Evolutionary conservation across 140 eudicot genomes (phyloP).

Genomic region (Oenanthe javanica): DNA sequence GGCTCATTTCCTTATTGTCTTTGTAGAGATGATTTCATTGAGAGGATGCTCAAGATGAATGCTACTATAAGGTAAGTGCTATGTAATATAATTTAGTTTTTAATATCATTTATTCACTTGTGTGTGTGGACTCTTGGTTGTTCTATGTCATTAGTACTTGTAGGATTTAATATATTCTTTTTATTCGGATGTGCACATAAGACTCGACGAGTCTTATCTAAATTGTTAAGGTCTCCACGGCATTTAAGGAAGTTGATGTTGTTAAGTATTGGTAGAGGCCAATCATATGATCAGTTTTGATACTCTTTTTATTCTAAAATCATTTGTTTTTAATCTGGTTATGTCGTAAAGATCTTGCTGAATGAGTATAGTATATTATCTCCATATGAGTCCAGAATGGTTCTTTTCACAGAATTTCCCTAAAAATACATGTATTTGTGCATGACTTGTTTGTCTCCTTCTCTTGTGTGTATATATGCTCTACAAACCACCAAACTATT

Average conservation of each 20-base stretch:
- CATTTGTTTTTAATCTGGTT: not conserved
- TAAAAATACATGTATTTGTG: too few relatives aligned
- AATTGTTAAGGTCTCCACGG: not conserved
- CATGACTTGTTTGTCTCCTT: not conserved
- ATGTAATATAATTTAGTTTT: not conserved
- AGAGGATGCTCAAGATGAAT: conserved; percentile 64
- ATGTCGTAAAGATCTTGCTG: not conserved
- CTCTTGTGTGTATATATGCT: not conserved
- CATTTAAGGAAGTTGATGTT: not conserved
- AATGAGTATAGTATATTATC: not conserved
- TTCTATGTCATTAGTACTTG: not conserved
- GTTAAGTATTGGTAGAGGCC: not conserved
- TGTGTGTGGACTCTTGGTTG: not conserved
- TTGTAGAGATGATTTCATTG: conserved; percentile 64
- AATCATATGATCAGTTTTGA: not conserved
- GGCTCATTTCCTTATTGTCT: conserved; percentile 1
- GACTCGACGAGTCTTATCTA: not conserved
- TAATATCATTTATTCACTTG: not conserved
- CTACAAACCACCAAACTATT: not conserved
- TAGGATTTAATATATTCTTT: not conserved
- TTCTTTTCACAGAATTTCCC: not conserved
- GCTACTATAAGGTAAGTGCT: conserved; percentile 46
- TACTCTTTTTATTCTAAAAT: not conserved
- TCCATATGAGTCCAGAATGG: not conserved
- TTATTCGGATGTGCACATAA: not conserved